Percentiles rank a stretch among this genome's conserved stretches.
These are phyloP conservation scores for Cladophialophora carrionii DNA, from an alignment of 2,329 filamentous ascomycete genomes.

Conservation along the genomic window DNA sequence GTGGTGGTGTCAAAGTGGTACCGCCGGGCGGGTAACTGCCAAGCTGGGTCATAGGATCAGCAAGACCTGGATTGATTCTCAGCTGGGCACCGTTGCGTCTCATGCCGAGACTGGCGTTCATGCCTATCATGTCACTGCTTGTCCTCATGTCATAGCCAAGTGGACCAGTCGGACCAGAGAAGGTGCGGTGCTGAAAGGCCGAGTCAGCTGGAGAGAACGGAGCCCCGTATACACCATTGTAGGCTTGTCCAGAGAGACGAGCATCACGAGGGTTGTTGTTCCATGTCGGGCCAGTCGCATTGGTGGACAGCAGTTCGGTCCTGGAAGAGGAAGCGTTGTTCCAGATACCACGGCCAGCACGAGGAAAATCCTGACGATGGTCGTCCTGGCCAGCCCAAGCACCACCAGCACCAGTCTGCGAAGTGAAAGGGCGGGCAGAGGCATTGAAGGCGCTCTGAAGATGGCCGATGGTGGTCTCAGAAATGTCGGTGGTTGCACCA, in stretches of 20 bases:
- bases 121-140: conserved; percentile 26
- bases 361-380: conserved; percentile 49
- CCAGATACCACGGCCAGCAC: conserved; percentile 43
- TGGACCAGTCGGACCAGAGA: conserved; percentile 25
- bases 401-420: conserved; percentile 47
- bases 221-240: conserved; percentile 33
- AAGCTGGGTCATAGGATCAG: conserved; percentile 27
- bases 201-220: conserved; percentile 30
- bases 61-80: conserved; percentile 32
- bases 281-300: conserved; percentile 22
- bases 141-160: conserved; percentile 30
- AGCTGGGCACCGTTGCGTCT: conserved; percentile 32
- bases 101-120: conserved; percentile 27
- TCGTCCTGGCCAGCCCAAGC: conserved; percentile 52
- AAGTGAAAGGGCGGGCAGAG: conserved; percentile 50
- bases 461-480: conserved; percentile 55
- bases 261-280: conserved; percentile 31
- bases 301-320: conserved; percentile 28
- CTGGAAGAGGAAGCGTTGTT: conserved; percentile 34
- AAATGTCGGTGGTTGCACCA: conserved; percentile 51
- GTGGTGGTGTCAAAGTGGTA: conserved; percentile 31
- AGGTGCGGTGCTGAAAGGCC: conserved; percentile 30
- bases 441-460: conserved; percentile 59
- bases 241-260: conserved; percentile 31
- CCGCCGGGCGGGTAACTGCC: conserved; percentile 26